These are phyloP conservation scores for Aureobasidium subglaciale DNA, from an alignment of 2,329 filamentous ascomycete genomes.

Conservation along the genomic window DNA sequence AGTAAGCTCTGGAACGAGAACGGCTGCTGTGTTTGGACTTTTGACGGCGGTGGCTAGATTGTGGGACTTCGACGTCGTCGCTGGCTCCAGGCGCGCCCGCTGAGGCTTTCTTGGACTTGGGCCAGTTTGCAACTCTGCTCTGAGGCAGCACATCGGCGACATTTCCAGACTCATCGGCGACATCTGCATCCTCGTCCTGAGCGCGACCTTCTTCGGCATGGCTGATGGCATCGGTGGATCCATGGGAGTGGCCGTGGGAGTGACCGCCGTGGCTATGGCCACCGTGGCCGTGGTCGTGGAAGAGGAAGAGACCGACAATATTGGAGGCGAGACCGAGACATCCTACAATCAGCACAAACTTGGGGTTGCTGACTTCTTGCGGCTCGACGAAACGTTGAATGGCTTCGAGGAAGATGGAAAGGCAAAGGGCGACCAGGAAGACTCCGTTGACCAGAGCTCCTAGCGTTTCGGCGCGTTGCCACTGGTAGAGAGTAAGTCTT, in stretches of 20 bases:
- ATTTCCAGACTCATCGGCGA: conserved; percentile 52
- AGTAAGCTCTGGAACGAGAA: conserved; percentile 51
- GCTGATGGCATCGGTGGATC: conserved; percentile 32
- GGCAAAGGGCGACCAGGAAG: conserved; percentile 90
- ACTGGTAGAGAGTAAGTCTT: conserved; percentile 46
- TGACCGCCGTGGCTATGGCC: conserved; percentile 55
- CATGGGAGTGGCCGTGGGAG: conserved; percentile 34
- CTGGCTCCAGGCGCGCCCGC: conserved; percentile 18
- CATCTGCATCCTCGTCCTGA: conserved; percentile 35
- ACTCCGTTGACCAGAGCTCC: conserved; percentile 96
- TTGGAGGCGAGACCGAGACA: conserved; percentile 82
- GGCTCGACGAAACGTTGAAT: conserved; percentile 87
- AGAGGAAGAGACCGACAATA: conserved; percentile 77
- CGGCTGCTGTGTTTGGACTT: conserved; percentile 55
- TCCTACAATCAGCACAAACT: conserved; percentile 83
- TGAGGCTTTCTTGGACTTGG: conserved; percentile 23
- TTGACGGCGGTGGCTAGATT: conserved; percentile 33
- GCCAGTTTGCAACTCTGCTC: conserved; percentile 49
- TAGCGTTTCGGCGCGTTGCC: conserved; percentile 93
- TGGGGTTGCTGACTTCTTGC: conserved; percentile 75
- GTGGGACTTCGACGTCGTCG: conserved; percentile 23
- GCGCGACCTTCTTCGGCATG: conserved; percentile 48
- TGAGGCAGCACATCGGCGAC: conserved; percentile 58
- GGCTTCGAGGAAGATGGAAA: conserved; percentile 94
- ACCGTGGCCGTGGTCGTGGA: conserved; percentile 82